phyloP scores from a whole-genome alignment of 805 yeast genomes.

The Schwanniomyces yamadae region DNA sequence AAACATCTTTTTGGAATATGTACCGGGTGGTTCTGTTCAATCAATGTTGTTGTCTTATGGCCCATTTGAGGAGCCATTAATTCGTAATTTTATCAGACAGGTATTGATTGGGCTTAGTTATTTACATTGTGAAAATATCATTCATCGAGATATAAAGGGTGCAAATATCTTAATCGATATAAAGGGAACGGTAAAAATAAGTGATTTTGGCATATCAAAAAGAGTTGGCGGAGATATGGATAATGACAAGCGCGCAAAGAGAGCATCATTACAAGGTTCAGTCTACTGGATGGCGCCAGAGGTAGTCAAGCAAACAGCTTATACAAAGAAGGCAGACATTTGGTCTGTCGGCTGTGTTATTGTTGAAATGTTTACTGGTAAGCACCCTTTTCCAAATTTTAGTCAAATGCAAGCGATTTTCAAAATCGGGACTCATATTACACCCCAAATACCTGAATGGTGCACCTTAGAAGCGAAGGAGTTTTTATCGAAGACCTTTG shows the following conservation, averaged over 20 bases:
- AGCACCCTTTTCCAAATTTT: slow-evolving; percentile 93
- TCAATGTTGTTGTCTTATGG: slow-evolving; percentile 71
- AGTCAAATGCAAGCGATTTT: slow-evolving; percentile 97
- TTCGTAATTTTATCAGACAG: slow-evolving; percentile 71
- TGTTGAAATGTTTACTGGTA: slow-evolving; percentile 93
- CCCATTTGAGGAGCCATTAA: slow-evolving; percentile 75
- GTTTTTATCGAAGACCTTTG: slow-evolving; percentile 68
- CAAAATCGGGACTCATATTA: slow-evolving; percentile 80
- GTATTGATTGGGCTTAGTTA: slow-evolving; percentile 73
- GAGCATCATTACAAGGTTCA: slow-evolving; percentile 91
- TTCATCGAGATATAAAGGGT: slow-evolving; percentile 86
- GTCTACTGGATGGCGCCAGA: slow-evolving; percentile 99
- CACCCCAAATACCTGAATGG: slow-evolving; percentile 79
- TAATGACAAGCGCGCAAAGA: slow-evolving; percentile 35
- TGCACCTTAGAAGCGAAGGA: slow-evolving; percentile 66
- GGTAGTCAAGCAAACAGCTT: slow-evolving; percentile 89
- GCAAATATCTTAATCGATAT: slow-evolving; percentile 82
- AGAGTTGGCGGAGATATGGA: slow-evolving; percentile 30
- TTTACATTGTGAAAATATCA: slow-evolving; percentile 70
- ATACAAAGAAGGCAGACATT: slow-evolving; percentile 90
- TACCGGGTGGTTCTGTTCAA: slow-evolving; percentile 57
- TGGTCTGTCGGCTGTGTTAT: slow-evolving; percentile 97
- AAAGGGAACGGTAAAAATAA: slow-evolving; percentile 77
- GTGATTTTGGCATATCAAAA: slow-evolving; percentile 81
- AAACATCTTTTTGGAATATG: slow-evolving; percentile 74